Evolutionary conservation across 2,329 filamentous ascomycete species (phyloP).

Genomic region (Fusarium proliferatum): DNA sequence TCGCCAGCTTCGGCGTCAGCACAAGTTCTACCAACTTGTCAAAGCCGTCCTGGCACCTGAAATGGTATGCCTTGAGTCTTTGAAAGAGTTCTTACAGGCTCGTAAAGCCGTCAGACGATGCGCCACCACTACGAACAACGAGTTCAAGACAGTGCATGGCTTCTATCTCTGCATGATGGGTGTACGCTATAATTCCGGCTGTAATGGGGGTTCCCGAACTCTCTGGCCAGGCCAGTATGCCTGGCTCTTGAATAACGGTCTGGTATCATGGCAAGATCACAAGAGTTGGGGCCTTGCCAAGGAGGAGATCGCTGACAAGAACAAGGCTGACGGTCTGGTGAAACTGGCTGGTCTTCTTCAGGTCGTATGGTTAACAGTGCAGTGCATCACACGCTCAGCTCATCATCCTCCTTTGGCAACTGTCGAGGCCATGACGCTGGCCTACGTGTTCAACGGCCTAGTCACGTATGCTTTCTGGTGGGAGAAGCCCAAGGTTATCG

Average conservation of each 20-base stretch:
- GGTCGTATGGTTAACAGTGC: slow-evolving; percentile 9
- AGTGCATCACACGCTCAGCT: slow-evolving; percentile 1
- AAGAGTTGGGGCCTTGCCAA: background rate
- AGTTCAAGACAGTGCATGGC: background rate
- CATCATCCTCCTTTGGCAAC: slow-evolving; percentile 11
- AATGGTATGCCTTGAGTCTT: slow-evolving; percentile 2
- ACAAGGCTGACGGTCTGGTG: slow-evolving; percentile 10
- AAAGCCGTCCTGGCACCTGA: background rate
- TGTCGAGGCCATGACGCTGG: slow-evolving; percentile 14
- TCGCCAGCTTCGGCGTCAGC: background rate
- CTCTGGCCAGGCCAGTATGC: background rate
- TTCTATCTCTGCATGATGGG: slow-evolving; percentile 12
- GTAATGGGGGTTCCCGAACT: background rate
- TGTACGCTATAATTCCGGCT: background rate
- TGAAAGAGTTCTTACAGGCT: slow-evolving; percentile 1
- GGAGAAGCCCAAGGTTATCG: slow-evolving; percentile 22
- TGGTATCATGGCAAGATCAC: background rate
- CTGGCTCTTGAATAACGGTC: slow-evolving; percentile 13
- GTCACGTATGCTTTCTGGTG: slow-evolving; percentile 11
- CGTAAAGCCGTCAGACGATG: slow-evolving; percentile 4
- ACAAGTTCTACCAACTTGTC: slow-evolving; percentile 5
- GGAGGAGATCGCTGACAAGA: slow-evolving; percentile 13
- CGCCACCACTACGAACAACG: background rate
- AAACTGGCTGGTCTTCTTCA: slow-evolving; percentile 12
- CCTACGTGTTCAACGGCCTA: slow-evolving; percentile 11